Evolutionary conservation across 106 monocot species (phyloP).

Genomic region (Dioscorea zingiberensis): DNA sequence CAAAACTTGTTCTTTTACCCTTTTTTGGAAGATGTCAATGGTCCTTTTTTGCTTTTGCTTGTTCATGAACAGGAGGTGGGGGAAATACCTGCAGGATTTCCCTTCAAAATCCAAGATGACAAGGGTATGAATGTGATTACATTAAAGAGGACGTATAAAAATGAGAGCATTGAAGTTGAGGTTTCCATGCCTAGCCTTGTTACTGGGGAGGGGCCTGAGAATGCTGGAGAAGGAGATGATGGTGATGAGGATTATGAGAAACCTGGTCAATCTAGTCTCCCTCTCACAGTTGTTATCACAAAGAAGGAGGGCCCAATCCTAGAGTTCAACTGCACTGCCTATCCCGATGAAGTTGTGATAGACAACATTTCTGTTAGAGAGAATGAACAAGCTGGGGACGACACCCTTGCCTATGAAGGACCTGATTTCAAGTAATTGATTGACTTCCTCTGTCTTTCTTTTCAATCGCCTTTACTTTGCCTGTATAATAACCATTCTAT

Average conservation of each 20-base stretch:
- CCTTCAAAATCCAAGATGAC: conserved; percentile 60
- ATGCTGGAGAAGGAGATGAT: conserved; percentile 14
- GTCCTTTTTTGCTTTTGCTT: neutral
- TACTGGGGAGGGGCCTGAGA: conserved; percentile 58
- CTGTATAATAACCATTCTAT: no score
- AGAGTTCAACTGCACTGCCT: conserved; percentile 75
- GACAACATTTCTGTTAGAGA: conserved; percentile 65
- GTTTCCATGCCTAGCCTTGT: conserved; percentile 73
- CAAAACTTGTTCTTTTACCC: no score
- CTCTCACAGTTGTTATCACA: conserved; percentile 37
- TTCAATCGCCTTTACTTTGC: neutral
- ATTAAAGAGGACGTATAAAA: conserved; percentile 44
- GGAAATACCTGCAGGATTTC: conserved; percentile 59
- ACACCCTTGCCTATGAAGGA: conserved; percentile 53
- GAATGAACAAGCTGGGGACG: conserved; percentile 17
- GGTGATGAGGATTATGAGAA: conserved; percentile 9
- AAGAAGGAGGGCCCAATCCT: conserved; percentile 35
- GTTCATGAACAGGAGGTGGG: conserved; percentile 49
- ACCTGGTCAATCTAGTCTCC: conserved; percentile 43
- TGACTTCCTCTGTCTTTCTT: neutral
- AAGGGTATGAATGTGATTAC: conserved; percentile 39
- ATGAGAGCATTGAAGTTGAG: conserved; percentile 48
- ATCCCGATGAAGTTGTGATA: conserved; percentile 60
- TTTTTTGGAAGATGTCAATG: neutral
- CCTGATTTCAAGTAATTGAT: conserved; percentile 58